phyloP scores from a whole-genome alignment of 1,284 basidiomycete species.

The Cryptococcus sp. region DNA sequence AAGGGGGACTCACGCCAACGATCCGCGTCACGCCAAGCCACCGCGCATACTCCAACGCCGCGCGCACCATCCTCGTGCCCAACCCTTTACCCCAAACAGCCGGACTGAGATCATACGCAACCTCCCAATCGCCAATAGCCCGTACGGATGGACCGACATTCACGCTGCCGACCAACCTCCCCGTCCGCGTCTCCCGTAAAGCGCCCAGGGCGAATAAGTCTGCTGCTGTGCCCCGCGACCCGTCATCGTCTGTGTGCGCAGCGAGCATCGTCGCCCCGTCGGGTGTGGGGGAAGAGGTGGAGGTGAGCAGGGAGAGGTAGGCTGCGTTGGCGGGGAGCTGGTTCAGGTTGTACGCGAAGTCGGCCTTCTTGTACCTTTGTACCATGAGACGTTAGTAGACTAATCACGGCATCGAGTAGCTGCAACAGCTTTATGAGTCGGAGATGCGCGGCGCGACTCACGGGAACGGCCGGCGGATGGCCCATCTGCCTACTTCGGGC shows the following conservation, averaged over 20 bases:
- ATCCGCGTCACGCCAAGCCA: slow-evolving; percentile 12
- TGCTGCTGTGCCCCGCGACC: background rate
- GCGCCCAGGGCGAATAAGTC: slow-evolving; percentile 6
- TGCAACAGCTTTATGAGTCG: background rate
- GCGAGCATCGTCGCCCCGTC: background rate
- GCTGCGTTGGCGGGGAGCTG: background rate
- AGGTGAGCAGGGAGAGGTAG: background rate
- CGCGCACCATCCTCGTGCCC: slow-evolving; percentile 11
- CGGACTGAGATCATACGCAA: slow-evolving; percentile 18
- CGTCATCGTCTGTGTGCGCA: background rate
- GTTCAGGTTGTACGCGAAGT: background rate
- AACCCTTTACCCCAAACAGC: slow-evolving; percentile 14
- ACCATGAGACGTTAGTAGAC: too few species aligned
- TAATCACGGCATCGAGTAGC: background rate
- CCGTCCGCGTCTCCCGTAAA: background rate
- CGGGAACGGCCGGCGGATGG: slow-evolving; percentile 16
- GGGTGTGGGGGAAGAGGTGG: background rate
- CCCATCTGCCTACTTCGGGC: slow-evolving; percentile 17
- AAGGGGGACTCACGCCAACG: slow-evolving; percentile 14
- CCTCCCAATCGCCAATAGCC: slow-evolving; percentile 12
- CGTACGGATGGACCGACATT: slow-evolving; percentile 5
- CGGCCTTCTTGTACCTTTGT: background rate
- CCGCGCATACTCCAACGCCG: slow-evolving; percentile 2
- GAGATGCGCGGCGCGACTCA: slow-evolving; percentile 2
- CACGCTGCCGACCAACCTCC: slow-evolving; percentile 9